Base-by-base conservation (phyloP, 108 stramenopile species). In the Schizochytrium sp. region DNA sequence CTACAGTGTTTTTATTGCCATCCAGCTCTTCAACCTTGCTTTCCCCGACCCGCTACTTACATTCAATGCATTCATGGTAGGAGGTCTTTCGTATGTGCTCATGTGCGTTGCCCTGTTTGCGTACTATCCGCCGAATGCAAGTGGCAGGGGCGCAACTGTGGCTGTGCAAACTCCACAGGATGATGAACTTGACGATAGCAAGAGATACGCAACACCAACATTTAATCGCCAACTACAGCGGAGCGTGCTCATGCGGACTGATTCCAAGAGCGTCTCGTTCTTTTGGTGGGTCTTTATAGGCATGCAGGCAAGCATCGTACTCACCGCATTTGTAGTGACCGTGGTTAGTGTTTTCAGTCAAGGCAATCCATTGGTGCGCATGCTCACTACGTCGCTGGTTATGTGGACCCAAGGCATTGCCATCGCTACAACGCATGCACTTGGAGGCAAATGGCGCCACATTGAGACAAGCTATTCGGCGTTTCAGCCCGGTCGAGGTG, bases 391-490 rank as follows among this genome's bases (percentile, higher is more conserved):
- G 15, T 55, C 76, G 5, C 47, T 83, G 15, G 76, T 55, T n/a
- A 83, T 83, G 76, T 83, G 76, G 76, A 83, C 76, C 50, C 47
- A 55, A 2, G 76, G 50, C 10, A 28, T 38, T 53, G 76, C 76
- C 50, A n/a, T 49, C 28, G 76, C 76, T 5, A 83, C 76, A 10
- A 83, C 76, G 50, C 76, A 83, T 28, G 53, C 76, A 10, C 76
- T 83, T 40, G 76, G 76, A 47, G 76, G 76, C 53, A 83, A 83
- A 40, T 83, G 76, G 76, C 76, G 76, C 13, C 76, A 83, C 76
- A 83, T 83, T 53, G 50, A 83, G 76, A 55, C 76, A 10, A 42
- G 8, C 47, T 83, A 83, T 53, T 47, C 76, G 10, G 76, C 76
- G 5, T 83, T 83, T 40, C 76, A 83, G 76, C 76, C 76, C n/a